Base-by-base conservation (phyloP, 306 rosid species). In the Glycyrrhiza uralensis region DNA sequence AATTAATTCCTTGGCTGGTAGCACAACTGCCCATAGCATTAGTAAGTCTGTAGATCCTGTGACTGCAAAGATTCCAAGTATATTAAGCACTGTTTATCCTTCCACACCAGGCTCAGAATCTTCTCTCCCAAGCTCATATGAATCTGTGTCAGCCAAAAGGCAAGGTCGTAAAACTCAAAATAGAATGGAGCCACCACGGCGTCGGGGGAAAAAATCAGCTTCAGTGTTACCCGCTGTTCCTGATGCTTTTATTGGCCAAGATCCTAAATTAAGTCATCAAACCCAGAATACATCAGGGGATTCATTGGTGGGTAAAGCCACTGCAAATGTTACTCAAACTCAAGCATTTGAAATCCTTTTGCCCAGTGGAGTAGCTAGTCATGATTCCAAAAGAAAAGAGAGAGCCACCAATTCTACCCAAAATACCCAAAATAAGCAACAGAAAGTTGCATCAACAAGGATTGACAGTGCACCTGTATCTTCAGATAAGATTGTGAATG, bases 101-200 rank as follows among this genome's bases (percentile, higher is more conserved):
- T 79, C 89, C 57, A 51, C 76, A 55, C 51, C 82, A 35, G 69
- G 77, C 46, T 74, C 84, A 80, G 93, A 82, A 52, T 54, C 84
- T 59, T 50, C 76, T 49, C 39, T 75, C 66, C 80, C 88, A 60
- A 64, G 80, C 72, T 74, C 87, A n/a, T 56, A 79, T 32, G 95
- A 87, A 82, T 42, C 84, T 50, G 30, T 78, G 42, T 87, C 88
- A 41, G 81, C 76, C 58, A 89, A 79, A 88, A 82, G 92, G 76
- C 91, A 78, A 72, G 96, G 93, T 78, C 96, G 97, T 74, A 95
- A 87, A 83, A 19, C 90, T 82, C 84, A 80, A 55, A 85, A 56
- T 76, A 85, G 92, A 82, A 80, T 62, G n/a, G 96, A 92, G 77
- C 80, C 88, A 44, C 89, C 96, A 56, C 86, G 88, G 44, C 97